Percentiles rank a stretch among this genome's conserved stretches.
Evolutionary conservation across 352 stramenopile species (phyloP).

Genomic region (Phytophthora pinifolia): DNA sequence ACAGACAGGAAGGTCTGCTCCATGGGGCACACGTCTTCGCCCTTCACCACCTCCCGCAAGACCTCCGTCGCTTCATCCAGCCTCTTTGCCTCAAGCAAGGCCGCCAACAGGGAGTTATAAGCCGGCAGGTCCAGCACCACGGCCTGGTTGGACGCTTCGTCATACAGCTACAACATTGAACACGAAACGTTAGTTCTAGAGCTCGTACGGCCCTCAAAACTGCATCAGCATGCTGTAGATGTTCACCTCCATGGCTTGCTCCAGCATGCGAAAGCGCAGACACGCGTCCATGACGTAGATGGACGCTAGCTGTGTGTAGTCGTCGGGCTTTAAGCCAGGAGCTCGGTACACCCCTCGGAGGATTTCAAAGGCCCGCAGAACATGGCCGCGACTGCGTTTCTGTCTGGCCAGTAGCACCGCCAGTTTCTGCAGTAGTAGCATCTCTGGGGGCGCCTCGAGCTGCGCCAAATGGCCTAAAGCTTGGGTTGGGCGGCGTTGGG

Average conservation of each 20-base stretch:
- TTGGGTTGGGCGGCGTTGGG: slow-evolving; percentile 26
- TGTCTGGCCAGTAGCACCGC: slow-evolving; percentile 53
- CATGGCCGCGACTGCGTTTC: slow-evolving; percentile 26
- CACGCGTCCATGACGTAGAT: slow-evolving; percentile 74
- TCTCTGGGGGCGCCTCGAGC: slow-evolving; percentile 34
- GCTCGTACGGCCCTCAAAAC: slow-evolving; percentile 8
- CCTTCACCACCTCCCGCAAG: slow-evolving; percentile 42
- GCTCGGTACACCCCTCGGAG: slow-evolving; percentile 42
- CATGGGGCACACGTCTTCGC: slow-evolving; percentile 45
- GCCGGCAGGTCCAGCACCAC: slow-evolving; percentile 60
- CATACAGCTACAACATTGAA: slow-evolving; percentile 41
- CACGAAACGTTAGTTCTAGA: slow-evolving; percentile 10
- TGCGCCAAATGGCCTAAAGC: slow-evolving; percentile 42
- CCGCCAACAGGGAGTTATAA: slow-evolving; percentile 50
- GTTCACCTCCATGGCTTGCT: slow-evolving; percentile 57
- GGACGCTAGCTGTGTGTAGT: slow-evolving; percentile 63
- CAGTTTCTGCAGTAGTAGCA: slow-evolving; percentile 44
- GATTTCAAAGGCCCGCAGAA: slow-evolving; percentile 39
- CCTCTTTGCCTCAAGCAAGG: slow-evolving; percentile 43
- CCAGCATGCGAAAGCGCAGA: slow-evolving; percentile 48
- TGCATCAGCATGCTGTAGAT: background rate
- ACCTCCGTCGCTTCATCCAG: slow-evolving; percentile 57
- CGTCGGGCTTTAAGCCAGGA: slow-evolving; percentile 44
- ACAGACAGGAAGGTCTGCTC: slow-evolving; percentile 51
- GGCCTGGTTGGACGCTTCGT: slow-evolving; percentile 54